Evolutionary conservation across 2,329 filamentous ascomycete species (phyloP), one percentile per base, ranked within the genome.

Genomic region (Trichoderma pleuroti): DNA sequence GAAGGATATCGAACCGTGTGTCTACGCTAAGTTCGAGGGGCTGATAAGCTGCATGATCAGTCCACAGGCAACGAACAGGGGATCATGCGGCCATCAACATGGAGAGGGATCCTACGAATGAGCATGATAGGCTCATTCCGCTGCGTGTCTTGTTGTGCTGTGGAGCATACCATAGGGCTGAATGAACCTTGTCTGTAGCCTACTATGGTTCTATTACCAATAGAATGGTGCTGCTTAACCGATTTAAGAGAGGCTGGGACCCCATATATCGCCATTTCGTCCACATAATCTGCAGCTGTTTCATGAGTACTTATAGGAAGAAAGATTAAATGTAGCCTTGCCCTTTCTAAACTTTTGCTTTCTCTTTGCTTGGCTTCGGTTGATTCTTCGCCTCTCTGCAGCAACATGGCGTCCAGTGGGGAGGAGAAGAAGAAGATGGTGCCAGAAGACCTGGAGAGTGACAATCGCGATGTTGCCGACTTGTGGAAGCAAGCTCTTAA

Each of bases 401-500:
- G 14, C 24, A 65, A 18, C 52, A 70, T 70, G 68, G 68, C 61
- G n/a, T 16, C 36, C 11, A 42, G 49, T 16, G 65, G 28, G 36
- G 34, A 28, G 18, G 52, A n/a, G n/a, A n/a, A 49, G 26, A 63
- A 65, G 52, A 39, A 59, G 11, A 36, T 28, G 21, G 12, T 68
- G 18, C 52, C 63, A 7, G 70, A 77, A 63, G 71, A 75, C 28
- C 36, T 79, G 0, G 69, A 77, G 9, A 72, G 72, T 1, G 77
- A 79, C 39, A 74, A 74, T 4, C 75, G 77, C 12, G 77, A 80
- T 72, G 74, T 79, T 0, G 73, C 77, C 0, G 78, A 79, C 14
- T 60, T 78, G 0, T 80, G 79, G 78, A 79, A 78, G 1, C 75
- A 79, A 16, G 78, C 78, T 0, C 73, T 80, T n/a, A 76, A 77